Percentiles rank a stretch among this genome's conserved stretches.
These are phyloP conservation scores for Spencermartinsiella europaea DNA, from an alignment of 805 yeast species.

Conservation along the genomic window DNA sequence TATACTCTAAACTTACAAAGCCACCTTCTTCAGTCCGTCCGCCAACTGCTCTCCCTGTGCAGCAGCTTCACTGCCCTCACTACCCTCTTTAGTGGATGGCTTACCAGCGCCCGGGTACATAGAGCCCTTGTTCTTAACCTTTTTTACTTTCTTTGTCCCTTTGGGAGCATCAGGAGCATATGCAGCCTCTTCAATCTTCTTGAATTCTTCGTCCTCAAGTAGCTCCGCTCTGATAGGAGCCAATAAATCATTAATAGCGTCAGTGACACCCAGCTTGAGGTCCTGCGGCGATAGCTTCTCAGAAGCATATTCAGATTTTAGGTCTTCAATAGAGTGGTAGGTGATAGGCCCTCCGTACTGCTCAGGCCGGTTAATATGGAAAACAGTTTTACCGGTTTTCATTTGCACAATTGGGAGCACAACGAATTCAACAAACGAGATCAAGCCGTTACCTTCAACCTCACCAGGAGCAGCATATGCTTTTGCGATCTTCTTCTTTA, in stretches of 20 bases:
- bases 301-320: conserved; percentile 66
- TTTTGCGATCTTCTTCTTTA: conserved; percentile 82
- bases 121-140: conserved; percentile 78
- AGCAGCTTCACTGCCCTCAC: conserved; percentile 12
- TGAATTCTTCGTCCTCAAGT: conserved; percentile 59
- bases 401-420: conserved; percentile 81
- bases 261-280: conserved; percentile 87
- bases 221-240: conserved; percentile 79
- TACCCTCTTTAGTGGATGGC: conserved; percentile 20
- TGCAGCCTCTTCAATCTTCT: conserved; percentile 68
- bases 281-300: conserved; percentile 88
- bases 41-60: conserved; percentile 16
- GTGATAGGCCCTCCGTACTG: conserved; percentile 92
- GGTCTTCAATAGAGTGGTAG: conserved; percentile 58
- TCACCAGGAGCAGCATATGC: conserved; percentile 97
- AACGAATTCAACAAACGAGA: conserved; percentile 81
- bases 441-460: conserved; percentile 83
- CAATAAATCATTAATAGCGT: conserved; percentile 70
- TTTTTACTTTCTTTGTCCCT: conserved; percentile 66
- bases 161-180: conserved; percentile 69
- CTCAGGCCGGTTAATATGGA: conserved; percentile 86
- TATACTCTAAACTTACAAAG: conserved; percentile 26
- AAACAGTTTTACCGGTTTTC: conserved; percentile 53
- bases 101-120: conserved; percentile 69
- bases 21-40: conserved; percentile 16